Evolutionary conservation across 108 stramenopile species (phyloP).

Genomic region (Mediolabrus comicus): DNA sequence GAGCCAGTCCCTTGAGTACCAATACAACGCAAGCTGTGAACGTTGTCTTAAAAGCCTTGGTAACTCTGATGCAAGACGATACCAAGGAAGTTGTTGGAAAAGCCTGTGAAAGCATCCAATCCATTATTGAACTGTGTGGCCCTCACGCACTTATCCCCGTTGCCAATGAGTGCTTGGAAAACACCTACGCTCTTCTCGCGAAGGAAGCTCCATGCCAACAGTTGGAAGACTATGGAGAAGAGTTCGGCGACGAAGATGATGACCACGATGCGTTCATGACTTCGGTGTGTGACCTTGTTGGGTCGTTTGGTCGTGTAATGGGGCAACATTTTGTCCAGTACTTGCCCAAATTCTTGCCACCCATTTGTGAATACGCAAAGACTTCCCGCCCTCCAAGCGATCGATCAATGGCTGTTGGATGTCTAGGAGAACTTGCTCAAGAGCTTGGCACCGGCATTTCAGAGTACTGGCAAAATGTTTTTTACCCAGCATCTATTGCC

Average conservation of each 20-base stretch:
- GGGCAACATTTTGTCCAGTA: constrained; percentile 81
- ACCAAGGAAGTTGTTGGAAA: constrained; percentile 86
- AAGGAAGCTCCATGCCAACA: constrained; percentile 82
- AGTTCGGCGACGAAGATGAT: constrained; percentile 86
- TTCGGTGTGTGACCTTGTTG: constrained; percentile 87
- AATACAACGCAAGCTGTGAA: constrained; percentile 67
- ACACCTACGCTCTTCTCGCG: constrained; percentile 65
- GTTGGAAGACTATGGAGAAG: constrained; percentile 59
- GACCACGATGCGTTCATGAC: constrained; percentile 93
- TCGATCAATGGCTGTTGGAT: constrained; percentile 94
- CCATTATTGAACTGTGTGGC: constrained; percentile 86
- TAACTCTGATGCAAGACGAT: constrained; percentile 77
- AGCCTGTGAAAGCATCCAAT: constrained; percentile 86
- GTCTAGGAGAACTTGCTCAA: constrained; percentile 92
- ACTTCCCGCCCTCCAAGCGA: constrained; percentile 87
- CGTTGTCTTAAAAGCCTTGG: constrained; percentile 77
- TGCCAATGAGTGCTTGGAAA: constrained; percentile 66
- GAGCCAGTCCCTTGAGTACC: constrained; percentile 64
- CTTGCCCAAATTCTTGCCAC: constrained; percentile 82
- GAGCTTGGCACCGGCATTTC: constrained; percentile 68
- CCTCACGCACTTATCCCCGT: constrained; percentile 73
- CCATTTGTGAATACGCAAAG: constrained; percentile 88
- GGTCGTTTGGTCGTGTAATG: constrained; percentile 82
- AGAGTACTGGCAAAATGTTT: constrained; percentile 81
- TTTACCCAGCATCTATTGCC: constrained; percentile 77